phyloP scores from a whole-genome alignment of 2,329 filamentous ascomycete genomes.

The Biscogniauxia sp. region DNA sequence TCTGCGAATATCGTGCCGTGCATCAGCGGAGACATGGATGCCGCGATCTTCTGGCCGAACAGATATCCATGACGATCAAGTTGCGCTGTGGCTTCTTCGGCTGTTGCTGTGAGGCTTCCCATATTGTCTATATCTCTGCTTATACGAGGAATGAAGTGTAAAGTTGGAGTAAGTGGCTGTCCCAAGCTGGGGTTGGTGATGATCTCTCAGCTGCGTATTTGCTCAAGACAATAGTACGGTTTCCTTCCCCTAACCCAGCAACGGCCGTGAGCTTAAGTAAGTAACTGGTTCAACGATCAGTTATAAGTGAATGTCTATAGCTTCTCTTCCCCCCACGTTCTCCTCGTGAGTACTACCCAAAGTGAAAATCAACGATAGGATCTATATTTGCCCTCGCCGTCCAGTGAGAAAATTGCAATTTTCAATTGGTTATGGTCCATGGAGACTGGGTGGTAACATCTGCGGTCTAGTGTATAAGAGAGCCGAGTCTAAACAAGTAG shows the following conservation, averaged over 20 bases:
- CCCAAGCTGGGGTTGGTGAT: too few species aligned
- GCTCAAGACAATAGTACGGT: too few species aligned
- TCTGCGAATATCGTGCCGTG: slow-evolving; percentile 53
- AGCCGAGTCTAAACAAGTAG: neutral
- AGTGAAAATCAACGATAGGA: neutral
- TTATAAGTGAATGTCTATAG: neutral
- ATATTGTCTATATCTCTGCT: neutral
- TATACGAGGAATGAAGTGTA: neutral
- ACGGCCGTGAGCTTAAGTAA: too few species aligned
- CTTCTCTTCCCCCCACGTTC: neutral
- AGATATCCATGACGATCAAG: slow-evolving; percentile 51
- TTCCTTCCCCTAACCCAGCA: too few species aligned
- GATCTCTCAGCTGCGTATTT: too few species aligned
- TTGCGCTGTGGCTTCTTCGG: slow-evolving; percentile 6
- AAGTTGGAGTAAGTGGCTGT: too few species aligned
- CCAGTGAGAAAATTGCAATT: neutral
- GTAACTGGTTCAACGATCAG: too few species aligned
- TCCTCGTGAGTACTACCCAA: neutral
- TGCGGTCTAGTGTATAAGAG: neutral
- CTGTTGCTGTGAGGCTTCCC: neutral
- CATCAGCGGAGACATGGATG: slow-evolving; percentile 54
- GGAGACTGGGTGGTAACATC: neutral
- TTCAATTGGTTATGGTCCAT: neutral
- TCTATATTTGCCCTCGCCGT: neutral
- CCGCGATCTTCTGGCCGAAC: slow-evolving; percentile 55